phyloP scores from a whole-genome alignment of 305 asterid species.

The Withania somnifera region DNA sequence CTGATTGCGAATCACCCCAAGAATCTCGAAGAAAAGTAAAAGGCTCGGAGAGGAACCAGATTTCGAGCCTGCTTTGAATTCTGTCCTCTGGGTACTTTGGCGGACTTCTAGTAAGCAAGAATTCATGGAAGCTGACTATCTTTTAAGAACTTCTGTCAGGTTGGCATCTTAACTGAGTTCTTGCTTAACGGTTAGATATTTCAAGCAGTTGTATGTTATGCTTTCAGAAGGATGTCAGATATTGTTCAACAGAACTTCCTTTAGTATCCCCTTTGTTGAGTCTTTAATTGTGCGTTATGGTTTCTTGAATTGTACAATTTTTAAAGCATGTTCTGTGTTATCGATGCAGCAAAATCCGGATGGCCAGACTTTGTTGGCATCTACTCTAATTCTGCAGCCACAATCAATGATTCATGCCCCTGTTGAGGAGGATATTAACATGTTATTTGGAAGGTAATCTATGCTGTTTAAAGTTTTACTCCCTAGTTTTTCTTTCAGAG shows the following conservation, averaged over 20 bases:
- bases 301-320: conserved; percentile 2
- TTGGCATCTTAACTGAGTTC: conserved; percentile 19
- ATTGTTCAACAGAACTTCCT: background rate
- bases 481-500: background rate
- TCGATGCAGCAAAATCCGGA: conserved; percentile 63
- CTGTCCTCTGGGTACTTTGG: conserved; percentile 64
- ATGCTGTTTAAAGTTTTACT: background rate
- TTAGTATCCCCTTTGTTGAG: background rate
- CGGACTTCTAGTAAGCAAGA: conserved; percentile 82
- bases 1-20: conserved; percentile 56
- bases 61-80: conserved; percentile 74
- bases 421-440: conserved; percentile 74
- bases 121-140: conserved; percentile 75
- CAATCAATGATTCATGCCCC: conserved; percentile 54
- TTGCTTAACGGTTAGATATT: background rate
- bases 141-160: conserved; percentile 89
- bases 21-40: conserved; percentile 61
- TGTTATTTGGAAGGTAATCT: conserved; percentile 88
- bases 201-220: background rate
- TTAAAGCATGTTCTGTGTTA: conserved; percentile 4
- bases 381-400: conserved; percentile 83
- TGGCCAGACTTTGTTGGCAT: conserved; percentile 85
- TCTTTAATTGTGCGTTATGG: background rate
- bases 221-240: background rate
- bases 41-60: conserved; percentile 87